Evolutionary conservation across 2,329 filamentous ascomycete genomes (phyloP), one percentile per base, ranked within the genome.

Genomic region (Fusarium illudens): DNA sequence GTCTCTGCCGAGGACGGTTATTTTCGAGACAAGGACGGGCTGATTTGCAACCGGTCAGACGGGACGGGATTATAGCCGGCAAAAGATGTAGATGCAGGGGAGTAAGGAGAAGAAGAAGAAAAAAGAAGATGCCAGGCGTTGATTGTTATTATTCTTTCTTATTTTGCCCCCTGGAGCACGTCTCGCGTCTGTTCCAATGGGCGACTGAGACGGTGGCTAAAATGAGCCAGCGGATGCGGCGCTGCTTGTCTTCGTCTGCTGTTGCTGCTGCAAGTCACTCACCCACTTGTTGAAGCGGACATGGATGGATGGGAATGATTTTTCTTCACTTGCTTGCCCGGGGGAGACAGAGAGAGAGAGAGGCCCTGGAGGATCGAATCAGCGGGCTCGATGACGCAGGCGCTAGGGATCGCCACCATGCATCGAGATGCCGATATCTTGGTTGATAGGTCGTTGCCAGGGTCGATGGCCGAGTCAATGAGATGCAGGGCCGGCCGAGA

Each of bases 401-500:
- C 49, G 49, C 51, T 53, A 55, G 19, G 48, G 58, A 72, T 64
- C 50, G 55, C 62, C 64, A 68, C 62, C 39, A 52, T 48, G 55
- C 50, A 54, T 57, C 50, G 49, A 60, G 20, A 61, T 60, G 60
- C 55, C 51, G n/a, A 30, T 58, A 50, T 60, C 61, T 68, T 32
- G 36, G 13, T 52, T 59, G 53, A 66, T 60, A 49, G 52, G 27
- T 52, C 46, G 62, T 60, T 54, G 46, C 50, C 53, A 29, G 37
- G 52, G 58, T 55, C 29, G n/a, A 29, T 20, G 36, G 37, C 58
- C 12, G 30, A 65, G 62, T 48, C 34, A 20, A 27, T 25, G 34
- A 37, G 39, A 62, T 48, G 50, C 52, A 65, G 55, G 44, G 46
- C 42, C 17, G 33, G 54, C 54, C 32, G 44, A 49, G 52, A 33